Base-by-base conservation (phyloP, 2,329 filamentous ascomycete genomes). In the Fulvia fulva region DNA sequence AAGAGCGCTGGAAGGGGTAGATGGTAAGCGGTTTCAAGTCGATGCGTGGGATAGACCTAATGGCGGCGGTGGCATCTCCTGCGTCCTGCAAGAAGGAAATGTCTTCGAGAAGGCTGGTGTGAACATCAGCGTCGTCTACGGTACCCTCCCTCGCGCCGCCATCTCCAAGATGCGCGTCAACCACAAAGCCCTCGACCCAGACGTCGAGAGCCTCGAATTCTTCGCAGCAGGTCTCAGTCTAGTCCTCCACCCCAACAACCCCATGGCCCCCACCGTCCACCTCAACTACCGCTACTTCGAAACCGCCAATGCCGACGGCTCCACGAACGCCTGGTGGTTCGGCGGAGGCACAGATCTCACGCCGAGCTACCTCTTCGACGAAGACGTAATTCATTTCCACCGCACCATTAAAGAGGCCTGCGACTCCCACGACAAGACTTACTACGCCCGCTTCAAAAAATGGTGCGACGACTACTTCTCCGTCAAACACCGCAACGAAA, bases 251-350 rank as follows among this genome's bases (percentile, higher is more conserved):
- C 94, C 94, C 1, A 83, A 85, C 68, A 99, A 99, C 76, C 94
- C 94, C 50, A 96, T 96, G 88, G 93, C 93, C 7, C 94, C 94
- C 0, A 99, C 94, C 0, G 94, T 99, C 19, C 94, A 99, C 75
- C 82, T 99, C 67, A 99, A 99, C 80, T 97, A 97, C 80, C 87
- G 94, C 57, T 99, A 99, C 77, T 99, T 99, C 71, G 94, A 99
- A 79, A 99, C 94, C 1, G 89, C 90, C 60, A 89, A 93, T 68
- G 84, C 88, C 8, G 88, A 93, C 67, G 91, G 89, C 45, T 88
- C 81, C 65, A 87, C 81, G 53, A 91, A 93, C 64, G 88, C 91
- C 7, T 99, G 94, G 93, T 99, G 94, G 94, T 99, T 96, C 70
- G 94, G 94, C 63, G 94, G 94, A 52, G 94, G 94, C 57, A 92